Evolutionary conservation across 2,329 filamentous ascomycete species (phyloP).

Genomic region (Fusarium tanahbumbuense): DNA sequence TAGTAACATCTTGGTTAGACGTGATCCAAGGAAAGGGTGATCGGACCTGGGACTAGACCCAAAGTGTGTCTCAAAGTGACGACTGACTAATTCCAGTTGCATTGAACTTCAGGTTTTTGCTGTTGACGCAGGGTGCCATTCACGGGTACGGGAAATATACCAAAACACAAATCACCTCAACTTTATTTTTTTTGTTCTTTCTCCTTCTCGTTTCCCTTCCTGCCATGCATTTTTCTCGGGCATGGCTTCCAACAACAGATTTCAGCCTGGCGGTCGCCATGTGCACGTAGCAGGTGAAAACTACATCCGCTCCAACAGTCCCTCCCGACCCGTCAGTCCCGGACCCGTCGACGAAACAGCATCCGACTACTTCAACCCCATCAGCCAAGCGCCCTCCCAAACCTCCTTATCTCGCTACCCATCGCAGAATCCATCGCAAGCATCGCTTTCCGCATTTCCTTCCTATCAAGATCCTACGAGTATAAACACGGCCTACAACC

Average conservation of each 20-base stretch:
- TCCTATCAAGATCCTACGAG: constrained; percentile 8
- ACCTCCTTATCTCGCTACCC: constrained; percentile 23
- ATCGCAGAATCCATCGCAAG: constrained; percentile 19
- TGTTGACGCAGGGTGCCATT: neutral
- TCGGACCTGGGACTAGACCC: constrained; percentile 13
- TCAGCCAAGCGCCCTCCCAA: constrained; percentile 40
- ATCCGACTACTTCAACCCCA: constrained; percentile 43
- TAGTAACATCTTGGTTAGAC: neutral
- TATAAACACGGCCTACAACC: neutral
- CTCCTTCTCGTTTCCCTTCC: no score
- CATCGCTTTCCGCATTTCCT: constrained; percentile 31
- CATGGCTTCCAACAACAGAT: constrained; percentile 41
- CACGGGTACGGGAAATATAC: neutral
- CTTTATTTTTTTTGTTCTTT: neutral
- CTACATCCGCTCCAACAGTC: constrained; percentile 30
- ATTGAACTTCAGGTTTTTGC: neutral
- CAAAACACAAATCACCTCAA: neutral
- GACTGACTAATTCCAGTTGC: constrained; percentile 34
- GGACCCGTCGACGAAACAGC: constrained; percentile 38
- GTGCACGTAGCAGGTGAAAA: constrained; percentile 13
- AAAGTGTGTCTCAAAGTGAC: constrained; percentile 8
- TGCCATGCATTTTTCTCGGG: constrained; percentile 25
- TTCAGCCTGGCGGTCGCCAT: constrained; percentile 41
- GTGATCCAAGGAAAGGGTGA: neutral
- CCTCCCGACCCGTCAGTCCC: constrained; percentile 32